Conservation (phyloP, 2,329 filamentous ascomycete genomes). For the Septoria linicola region DNA sequence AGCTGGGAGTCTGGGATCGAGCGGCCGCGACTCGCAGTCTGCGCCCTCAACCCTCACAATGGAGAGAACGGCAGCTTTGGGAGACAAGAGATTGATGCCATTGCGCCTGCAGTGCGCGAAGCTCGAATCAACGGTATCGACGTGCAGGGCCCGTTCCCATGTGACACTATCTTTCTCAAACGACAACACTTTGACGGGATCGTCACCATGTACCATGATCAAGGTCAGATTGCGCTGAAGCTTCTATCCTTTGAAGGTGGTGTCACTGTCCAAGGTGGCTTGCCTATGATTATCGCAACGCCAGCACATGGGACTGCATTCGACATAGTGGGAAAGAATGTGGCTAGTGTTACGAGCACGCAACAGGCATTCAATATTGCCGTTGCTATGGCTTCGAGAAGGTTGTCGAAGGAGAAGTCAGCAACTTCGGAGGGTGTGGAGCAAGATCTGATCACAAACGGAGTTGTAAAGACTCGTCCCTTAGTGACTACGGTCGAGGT, state of each 20-base stretch:
- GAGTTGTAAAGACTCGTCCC: not conserved
- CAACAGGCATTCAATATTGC: constrained; percentile 22
- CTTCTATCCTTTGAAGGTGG: constrained; percentile 20
- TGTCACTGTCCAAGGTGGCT: constrained; percentile 21
- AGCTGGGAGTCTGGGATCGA: constrained; percentile 22
- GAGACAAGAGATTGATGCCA: constrained; percentile 21
- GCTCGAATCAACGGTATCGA: constrained; percentile 15
- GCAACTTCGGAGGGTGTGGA: no score
- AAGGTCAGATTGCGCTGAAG: constrained; percentile 23
- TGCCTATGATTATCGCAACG: constrained; percentile 19
- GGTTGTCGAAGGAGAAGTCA: not conserved
- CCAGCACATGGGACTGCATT: constrained; percentile 22
- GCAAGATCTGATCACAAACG: no score
- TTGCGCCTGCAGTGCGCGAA: constrained; percentile 16
- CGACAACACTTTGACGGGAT: constrained; percentile 19
- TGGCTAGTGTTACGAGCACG: constrained; percentile 17
- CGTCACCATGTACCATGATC: constrained; percentile 23
- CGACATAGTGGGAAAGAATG: constrained; percentile 20
- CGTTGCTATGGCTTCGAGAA: constrained; percentile 18
- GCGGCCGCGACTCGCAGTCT: constrained; percentile 16
- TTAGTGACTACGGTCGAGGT: not conserved
- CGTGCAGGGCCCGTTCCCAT: constrained; percentile 20
- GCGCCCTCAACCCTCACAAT: constrained; percentile 24
- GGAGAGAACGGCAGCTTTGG: constrained; percentile 21
- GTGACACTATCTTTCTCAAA: constrained; percentile 23